Conservation (phyloP, 306 rosid species). For the Sechiopsis laciniata region DNA sequence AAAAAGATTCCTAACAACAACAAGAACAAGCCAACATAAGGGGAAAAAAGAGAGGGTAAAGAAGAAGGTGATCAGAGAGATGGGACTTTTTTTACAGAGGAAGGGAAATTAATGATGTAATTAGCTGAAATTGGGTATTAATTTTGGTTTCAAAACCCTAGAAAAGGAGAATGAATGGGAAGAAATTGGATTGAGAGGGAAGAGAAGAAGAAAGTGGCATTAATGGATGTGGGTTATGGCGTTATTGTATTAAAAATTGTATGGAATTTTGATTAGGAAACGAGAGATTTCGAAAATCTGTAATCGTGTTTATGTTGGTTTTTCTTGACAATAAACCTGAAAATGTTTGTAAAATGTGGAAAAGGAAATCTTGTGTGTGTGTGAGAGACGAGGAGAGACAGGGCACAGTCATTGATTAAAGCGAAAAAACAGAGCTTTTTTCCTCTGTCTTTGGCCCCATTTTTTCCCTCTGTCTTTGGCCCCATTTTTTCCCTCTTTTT, state of each 20-base stretch:
- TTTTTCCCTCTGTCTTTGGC: background rate
- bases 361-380: constrained; percentile 10
- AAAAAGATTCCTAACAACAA: background rate
- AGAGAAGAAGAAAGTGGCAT: background rate
- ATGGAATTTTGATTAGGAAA: constrained; percentile 24
- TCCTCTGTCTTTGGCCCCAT: constrained; percentile 18
- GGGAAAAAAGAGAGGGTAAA: background rate
- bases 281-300: constrained; percentile 16
- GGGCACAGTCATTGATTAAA: constrained; percentile 37
- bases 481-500: background rate
- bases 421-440: constrained; percentile 29
- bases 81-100: constrained; percentile 1
- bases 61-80: constrained; percentile 13
- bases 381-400: constrained; percentile 24
- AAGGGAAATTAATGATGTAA: background rate
- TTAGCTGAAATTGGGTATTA: constrained; percentile 7
- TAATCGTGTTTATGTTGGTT: background rate
- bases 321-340: constrained; percentile 9
- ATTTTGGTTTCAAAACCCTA: constrained; percentile 47
- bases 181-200: background rate
- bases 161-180: constrained; percentile 23
- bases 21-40: background rate
- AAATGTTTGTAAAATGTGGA: no score
- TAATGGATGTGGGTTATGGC: constrained; percentile 1
- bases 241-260: constrained; percentile 37